Conservation (phyloP, 345 rosid genomes). For the Acer saccharum region DNA sequence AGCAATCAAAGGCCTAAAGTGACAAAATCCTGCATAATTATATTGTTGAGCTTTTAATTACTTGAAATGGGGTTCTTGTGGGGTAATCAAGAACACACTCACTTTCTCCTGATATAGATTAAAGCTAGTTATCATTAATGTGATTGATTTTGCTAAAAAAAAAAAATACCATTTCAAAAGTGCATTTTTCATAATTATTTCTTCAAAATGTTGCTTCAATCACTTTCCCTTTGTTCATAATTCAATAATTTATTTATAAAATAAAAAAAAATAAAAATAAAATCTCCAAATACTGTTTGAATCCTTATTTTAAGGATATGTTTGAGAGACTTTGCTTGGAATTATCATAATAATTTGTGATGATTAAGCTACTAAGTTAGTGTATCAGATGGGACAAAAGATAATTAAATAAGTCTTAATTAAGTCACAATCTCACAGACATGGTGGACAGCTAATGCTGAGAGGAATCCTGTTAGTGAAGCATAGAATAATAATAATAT, state of each 20-base stretch:
- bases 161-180: neutral
- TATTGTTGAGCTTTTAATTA: neutral
- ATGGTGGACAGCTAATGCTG: slow-evolving; percentile 30
- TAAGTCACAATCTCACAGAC: neutral
- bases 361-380: neutral
- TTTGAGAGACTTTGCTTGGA: neutral
- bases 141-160: neutral
- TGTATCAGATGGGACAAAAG: neutral
- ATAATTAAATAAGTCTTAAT: too few species aligned
- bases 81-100: slow-evolving; percentile 11
- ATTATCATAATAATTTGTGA: neutral
- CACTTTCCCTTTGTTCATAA: neutral
- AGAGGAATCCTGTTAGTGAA: slow-evolving; percentile 2
- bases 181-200: neutral
- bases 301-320: neutral
- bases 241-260: neutral
- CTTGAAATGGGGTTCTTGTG: slow-evolving; percentile 17
- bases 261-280: too few species aligned
- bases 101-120: slow-evolving; percentile 8
- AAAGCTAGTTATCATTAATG: slow-evolving; percentile 5
- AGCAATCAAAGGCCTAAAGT: slow-evolving; percentile 11
- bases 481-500: neutral
- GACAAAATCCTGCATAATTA: slow-evolving; percentile 13
- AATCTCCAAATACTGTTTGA: too few species aligned
- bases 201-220: neutral